phyloP scores from a whole-genome alignment of 495 filamentous ascomycete species.

The Aspergillus leporis region DNA sequence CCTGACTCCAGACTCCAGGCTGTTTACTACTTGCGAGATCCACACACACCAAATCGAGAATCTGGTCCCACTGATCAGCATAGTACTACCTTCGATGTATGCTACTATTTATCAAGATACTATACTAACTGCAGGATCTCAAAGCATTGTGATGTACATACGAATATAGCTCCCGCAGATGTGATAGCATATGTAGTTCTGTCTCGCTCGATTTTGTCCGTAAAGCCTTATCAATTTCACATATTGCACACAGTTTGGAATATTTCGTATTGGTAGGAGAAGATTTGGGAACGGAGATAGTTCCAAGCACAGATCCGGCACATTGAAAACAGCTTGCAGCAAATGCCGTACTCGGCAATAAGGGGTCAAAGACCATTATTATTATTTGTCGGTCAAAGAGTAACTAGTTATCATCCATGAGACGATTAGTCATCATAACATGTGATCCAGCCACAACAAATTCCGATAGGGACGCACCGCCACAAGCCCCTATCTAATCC shows the following conservation, averaged over 20 bases:
- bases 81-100: neutral
- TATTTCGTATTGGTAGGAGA: too few species aligned
- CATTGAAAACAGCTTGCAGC: too few species aligned
- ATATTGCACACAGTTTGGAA: too few species aligned
- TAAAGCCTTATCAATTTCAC: too few species aligned
- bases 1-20: neutral
- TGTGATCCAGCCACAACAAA: slow-evolving; percentile 4
- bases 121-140: neutral
- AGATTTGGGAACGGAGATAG: too few species aligned
- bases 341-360: too few species aligned
- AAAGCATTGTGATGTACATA: neutral
- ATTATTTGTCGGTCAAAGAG: neutral
- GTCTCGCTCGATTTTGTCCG: too few species aligned
- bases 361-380: too few species aligned
- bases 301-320: too few species aligned
- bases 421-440: neutral
- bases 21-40: neutral
- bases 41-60: neutral
- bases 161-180: too few species aligned
- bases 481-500: slow-evolving; percentile 18
- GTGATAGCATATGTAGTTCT: too few species aligned
- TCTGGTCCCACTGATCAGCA: neutral
- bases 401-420: neutral
- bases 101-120: neutral
- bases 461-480: slow-evolving; percentile 18